These are phyloP conservation scores for Chaetomiaceae sp. DNA, from an alignment of 2,329 filamentous ascomycete genomes.

Conservation along the genomic window DNA sequence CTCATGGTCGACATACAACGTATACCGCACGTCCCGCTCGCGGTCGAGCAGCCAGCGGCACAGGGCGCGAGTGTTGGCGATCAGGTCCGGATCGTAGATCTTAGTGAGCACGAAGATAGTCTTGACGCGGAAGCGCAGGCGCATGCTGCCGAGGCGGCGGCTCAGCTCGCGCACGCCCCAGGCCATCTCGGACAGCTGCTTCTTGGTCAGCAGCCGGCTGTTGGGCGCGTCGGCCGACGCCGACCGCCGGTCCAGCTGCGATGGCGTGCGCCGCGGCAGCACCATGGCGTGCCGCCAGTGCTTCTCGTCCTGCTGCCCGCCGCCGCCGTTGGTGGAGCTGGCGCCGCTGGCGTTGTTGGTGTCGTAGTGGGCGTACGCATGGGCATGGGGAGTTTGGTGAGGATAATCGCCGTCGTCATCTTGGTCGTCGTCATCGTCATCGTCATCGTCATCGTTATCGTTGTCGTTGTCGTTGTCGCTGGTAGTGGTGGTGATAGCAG, in stretches of 20 bases:
- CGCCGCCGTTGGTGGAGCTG: conserved; percentile 33
- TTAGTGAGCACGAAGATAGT: conserved; percentile 88
- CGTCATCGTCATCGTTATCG: background rate
- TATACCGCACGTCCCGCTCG: conserved; percentile 62
- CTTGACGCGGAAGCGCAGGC: conserved; percentile 72
- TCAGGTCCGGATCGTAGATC: conserved; percentile 75
- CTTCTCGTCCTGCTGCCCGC: conserved; percentile 52
- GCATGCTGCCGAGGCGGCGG: conserved; percentile 75
- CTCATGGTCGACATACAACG: conserved; percentile 76
- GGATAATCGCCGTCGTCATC: too few relatives aligned
- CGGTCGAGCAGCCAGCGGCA: conserved; percentile 73
- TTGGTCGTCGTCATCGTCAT: background rate
- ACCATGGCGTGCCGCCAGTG: conserved; percentile 46
- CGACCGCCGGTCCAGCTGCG: conserved; percentile 24
- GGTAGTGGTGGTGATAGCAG: background rate
- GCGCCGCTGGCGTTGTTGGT: conserved; percentile 21
- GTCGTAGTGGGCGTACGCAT: too few relatives aligned
- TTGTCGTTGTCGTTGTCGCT: background rate
- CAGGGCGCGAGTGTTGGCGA: conserved; percentile 70
- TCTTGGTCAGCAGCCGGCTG: conserved; percentile 82
- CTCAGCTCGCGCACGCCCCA: conserved; percentile 90
- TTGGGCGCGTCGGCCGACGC: conserved; percentile 26
- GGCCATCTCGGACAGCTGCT: conserved; percentile 92
- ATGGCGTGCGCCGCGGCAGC: conserved; percentile 27
- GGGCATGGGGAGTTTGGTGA: too few relatives aligned